Conservation (phyloP, 495 filamentous ascomycete genomes). For the Astrothelium macrocarpum region DNA sequence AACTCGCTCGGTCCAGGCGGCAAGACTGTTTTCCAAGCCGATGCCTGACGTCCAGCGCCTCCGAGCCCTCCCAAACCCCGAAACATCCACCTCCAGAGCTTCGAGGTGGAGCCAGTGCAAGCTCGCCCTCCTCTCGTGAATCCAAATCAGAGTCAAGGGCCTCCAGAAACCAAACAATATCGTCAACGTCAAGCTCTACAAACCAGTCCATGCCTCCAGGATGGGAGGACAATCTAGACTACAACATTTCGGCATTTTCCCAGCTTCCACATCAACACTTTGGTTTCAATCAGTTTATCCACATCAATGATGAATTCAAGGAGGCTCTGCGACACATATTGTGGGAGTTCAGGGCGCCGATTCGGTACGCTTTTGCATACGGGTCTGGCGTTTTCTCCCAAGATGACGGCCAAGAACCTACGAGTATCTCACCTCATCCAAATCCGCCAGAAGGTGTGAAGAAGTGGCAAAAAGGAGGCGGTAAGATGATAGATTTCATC, state of each 20-base stretch:
- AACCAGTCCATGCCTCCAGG: conserved; percentile 35
- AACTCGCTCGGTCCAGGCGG: conserved; percentile 12
- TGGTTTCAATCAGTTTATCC: conserved; percentile 89
- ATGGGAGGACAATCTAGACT: conserved; percentile 77
- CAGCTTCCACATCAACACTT: conserved; percentile 81
- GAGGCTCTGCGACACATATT: conserved; percentile 78
- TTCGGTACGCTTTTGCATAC: conserved; percentile 93
- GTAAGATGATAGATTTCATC: conserved; percentile 98
- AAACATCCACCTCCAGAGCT: background rate
- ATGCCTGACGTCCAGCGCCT: background rate
- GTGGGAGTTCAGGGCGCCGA: conserved; percentile 87
- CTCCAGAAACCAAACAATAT: conserved; percentile 3
- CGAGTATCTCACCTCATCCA: conserved; percentile 55
- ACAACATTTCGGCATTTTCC: conserved; percentile 68
- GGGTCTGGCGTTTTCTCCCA: conserved; percentile 95
- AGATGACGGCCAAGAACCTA: conserved; percentile 36
- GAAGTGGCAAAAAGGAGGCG: conserved; percentile 71
- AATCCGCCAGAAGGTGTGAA: conserved; percentile 66
- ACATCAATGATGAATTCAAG: conserved; percentile 89
- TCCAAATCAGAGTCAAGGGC: background rate
- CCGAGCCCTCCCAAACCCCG: background rate
- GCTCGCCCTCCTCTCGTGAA: conserved; percentile 3
- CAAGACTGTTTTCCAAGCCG: background rate
- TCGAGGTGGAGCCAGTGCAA: background rate
- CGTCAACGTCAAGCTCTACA: background rate